Evolutionary conservation across 1,284 basidiomycete species (phyloP).

Genomic region (Peniophora sp.): DNA sequence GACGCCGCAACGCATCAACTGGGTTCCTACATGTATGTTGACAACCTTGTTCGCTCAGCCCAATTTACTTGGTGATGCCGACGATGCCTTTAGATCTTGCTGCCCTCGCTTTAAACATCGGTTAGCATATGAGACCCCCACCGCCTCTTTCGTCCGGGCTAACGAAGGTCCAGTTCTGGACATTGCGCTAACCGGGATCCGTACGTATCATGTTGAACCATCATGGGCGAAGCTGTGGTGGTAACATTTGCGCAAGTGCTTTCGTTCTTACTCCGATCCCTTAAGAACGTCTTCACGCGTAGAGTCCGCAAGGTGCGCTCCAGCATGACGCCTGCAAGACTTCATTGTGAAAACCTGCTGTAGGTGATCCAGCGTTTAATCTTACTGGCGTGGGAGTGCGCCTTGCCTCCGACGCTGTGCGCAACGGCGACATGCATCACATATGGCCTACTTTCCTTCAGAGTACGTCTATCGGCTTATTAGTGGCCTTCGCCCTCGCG

Average conservation of each 20-base stretch:
- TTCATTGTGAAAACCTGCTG: background rate
- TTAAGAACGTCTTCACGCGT: conserved; percentile 16
- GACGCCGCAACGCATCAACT: too few relatives aligned
- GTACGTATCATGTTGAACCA: conserved; percentile 6
- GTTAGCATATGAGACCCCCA: too few relatives aligned
- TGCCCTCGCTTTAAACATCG: too few relatives aligned
- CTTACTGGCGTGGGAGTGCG: conserved; percentile 22
- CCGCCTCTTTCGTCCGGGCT: too few relatives aligned
- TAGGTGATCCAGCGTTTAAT: conserved; percentile 18
- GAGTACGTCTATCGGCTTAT: too few relatives aligned
- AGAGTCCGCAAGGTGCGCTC: conserved; percentile 17
- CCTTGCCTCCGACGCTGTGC: conserved; percentile 21
- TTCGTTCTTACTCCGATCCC: conserved; percentile 19
- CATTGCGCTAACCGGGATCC: conserved; percentile 3
- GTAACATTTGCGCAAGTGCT: conserved; percentile 13
- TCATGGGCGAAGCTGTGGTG: too few relatives aligned
- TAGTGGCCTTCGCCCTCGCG: background rate
- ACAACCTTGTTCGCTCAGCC: too few relatives aligned
- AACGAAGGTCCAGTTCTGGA: conserved; percentile 6
- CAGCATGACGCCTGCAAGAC: background rate
- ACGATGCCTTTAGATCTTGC: too few relatives aligned
- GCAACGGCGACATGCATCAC: conserved; percentile 18
- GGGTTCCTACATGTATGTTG: too few relatives aligned
- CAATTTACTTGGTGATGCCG: too few relatives aligned
- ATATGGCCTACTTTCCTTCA: conserved; percentile 14